A percentile compares a stretch with the other conserved stretches of the same genome.
Evolutionary conservation across 2,329 filamentous ascomycete genomes (phyloP).

Genomic region (Nigrospora sphaerica): DNA sequence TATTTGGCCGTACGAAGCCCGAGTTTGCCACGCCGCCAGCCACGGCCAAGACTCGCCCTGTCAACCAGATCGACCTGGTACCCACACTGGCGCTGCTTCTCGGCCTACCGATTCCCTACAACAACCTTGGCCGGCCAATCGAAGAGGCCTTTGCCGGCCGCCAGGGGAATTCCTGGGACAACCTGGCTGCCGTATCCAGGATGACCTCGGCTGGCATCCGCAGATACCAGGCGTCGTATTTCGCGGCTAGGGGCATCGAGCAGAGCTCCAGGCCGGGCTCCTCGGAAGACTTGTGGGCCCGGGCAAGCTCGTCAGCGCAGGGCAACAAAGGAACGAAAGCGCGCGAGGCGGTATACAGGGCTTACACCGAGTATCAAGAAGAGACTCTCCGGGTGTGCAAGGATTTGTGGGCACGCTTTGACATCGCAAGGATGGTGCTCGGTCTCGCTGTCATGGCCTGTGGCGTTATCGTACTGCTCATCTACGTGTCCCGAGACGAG

Average conservation of each 20-base stretch:
- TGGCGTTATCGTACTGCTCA: conserved; percentile 60
- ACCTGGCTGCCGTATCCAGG: conserved; percentile 69
- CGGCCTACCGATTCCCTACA: conserved; percentile 90
- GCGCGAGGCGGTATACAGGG: conserved; percentile 39
- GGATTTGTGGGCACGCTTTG: conserved; percentile 84
- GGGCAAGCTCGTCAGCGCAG: conserved; percentile 31
- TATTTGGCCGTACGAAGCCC: conserved; percentile 71
- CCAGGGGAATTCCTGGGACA: conserved; percentile 64
- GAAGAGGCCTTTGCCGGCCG: conserved; percentile 82
- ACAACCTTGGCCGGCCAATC: conserved; percentile 88
- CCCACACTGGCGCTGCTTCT: conserved; percentile 83
- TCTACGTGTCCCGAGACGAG: conserved; percentile 61
- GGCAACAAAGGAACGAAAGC: conserved; percentile 29
- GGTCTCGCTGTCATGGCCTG: conserved; percentile 66
- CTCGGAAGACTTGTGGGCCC: conserved; percentile 51
- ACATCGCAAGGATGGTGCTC: conserved; percentile 75
- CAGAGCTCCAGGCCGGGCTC: conserved; percentile 47
- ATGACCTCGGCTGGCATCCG: conserved; percentile 80
- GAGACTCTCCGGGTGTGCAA: conserved; percentile 76
- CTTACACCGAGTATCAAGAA: conserved; percentile 67
- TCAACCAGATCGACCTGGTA: conserved; percentile 88
- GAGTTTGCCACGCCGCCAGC: conserved; percentile 50
- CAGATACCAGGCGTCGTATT: conserved; percentile 82
- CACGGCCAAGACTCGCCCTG: conserved; percentile 71
- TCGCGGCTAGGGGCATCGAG: conserved; percentile 61